Percentiles rank a stretch among this genome's conserved stretches.
Evolutionary conservation across 139 green algal genomes (phyloP).

Genomic region (Picochlorum sp.): DNA sequence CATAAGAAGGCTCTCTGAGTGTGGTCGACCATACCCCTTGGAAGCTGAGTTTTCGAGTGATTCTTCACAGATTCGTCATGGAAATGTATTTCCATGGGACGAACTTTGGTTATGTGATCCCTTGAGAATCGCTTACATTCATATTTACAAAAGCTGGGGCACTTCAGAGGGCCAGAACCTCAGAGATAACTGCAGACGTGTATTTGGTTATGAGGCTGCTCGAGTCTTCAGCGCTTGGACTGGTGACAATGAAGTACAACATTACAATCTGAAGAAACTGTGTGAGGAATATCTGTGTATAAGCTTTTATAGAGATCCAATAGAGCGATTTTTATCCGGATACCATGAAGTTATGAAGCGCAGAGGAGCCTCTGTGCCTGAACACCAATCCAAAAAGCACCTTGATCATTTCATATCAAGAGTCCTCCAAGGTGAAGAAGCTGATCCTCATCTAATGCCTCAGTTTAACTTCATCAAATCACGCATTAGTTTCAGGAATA

Average conservation of each 20-base stretch:
- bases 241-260: not conserved
- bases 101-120: not conserved
- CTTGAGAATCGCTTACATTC: not conserved
- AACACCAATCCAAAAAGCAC: too few species aligned
- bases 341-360: conserved; percentile 6
- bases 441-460: too few species aligned
- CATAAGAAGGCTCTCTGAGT: too few species aligned
- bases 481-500: too few species aligned
- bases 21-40: too few species aligned
- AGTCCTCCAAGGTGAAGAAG: too few species aligned
- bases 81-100: not conserved
- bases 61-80: too few species aligned
- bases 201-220: too few species aligned
- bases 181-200: not conserved
- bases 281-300: not conserved
- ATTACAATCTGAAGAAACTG: not conserved
- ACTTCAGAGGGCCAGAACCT: not conserved
- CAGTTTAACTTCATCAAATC: too few species aligned
- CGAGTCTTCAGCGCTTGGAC: not conserved
- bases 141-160: conserved; percentile 1
- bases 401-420: too few species aligned
- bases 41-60: too few species aligned
- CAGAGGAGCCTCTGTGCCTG: too few species aligned
- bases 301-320: conserved; percentile 2
- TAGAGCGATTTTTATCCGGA: not conserved